A percentile compares a stretch with the other conserved stretches of the same genome.
phyloP scores from a whole-genome alignment of 345 rosid species.

The Aurinia saxatilis region DNA sequence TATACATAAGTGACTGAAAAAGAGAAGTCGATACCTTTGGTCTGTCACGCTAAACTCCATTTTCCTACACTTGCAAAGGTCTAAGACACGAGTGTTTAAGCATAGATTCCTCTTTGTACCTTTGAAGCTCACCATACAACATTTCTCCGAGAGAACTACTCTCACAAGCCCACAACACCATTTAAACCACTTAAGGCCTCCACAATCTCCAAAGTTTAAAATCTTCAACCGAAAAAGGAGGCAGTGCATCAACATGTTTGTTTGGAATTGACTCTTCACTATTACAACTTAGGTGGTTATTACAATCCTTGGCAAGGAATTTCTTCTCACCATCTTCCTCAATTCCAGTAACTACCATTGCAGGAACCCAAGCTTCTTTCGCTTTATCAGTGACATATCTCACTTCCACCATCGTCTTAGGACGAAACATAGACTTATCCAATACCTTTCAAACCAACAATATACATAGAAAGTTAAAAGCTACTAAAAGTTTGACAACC shows the following conservation, averaged over 20 bases:
- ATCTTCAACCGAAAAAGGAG: slow-evolving; percentile 29
- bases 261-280: slow-evolving; percentile 24
- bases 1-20: not conserved
- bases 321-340: slow-evolving; percentile 23
- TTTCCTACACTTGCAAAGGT: slow-evolving; percentile 48
- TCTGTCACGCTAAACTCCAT: slow-evolving; percentile 43
- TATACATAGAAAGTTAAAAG: not conserved
- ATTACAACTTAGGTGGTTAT: slow-evolving; percentile 15
- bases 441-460: slow-evolving; percentile 33
- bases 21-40: slow-evolving; percentile 38
- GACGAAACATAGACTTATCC: slow-evolving; percentile 42
- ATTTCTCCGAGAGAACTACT: slow-evolving; percentile 35
- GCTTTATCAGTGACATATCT: slow-evolving; percentile 18
- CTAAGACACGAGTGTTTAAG: slow-evolving; percentile 36
- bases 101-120: slow-evolving; percentile 34
- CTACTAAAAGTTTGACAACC: not conserved
- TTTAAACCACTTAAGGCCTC: slow-evolving; percentile 30
- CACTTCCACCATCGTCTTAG: slow-evolving; percentile 52
- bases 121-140: slow-evolving; percentile 37
- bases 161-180: slow-evolving; percentile 57
- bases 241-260: slow-evolving; percentile 32
- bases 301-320: slow-evolving; percentile 35
- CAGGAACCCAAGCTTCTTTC: slow-evolving; percentile 47
- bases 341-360: slow-evolving; percentile 40
- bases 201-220: slow-evolving; percentile 44